phyloP scores from a whole-genome alignment of 73 alveolate genomes.

The Tetrahymena malaccensis region DNA sequence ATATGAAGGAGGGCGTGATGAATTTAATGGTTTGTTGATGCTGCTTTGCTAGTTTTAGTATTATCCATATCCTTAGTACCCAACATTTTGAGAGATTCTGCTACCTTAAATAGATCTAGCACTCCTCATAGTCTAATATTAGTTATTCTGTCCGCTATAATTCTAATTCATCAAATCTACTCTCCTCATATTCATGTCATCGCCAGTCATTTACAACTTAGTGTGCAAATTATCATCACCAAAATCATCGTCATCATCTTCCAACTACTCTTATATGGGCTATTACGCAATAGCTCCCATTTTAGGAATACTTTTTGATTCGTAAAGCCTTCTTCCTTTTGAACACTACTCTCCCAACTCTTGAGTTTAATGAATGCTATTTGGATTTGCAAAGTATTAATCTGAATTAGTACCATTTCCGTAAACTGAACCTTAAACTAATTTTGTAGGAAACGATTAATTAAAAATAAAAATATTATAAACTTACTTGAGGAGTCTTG shows the following conservation, averaged over 20 bases:
- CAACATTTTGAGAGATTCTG: not conserved
- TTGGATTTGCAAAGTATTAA: not conserved
- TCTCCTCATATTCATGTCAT: not conserved
- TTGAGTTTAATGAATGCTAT: not conserved
- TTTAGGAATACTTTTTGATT: not conserved
- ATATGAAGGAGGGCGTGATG: not conserved
- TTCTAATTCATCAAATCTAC: not conserved
- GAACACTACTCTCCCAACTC: not conserved
- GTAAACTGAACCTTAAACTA: not conserved
- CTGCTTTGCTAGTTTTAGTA: not conserved
- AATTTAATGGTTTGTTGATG: not conserved
- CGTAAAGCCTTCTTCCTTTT: not conserved
- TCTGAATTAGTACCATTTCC: not conserved
- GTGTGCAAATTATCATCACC: not conserved
- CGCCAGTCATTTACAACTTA: not conserved
- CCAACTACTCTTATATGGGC: not conserved
- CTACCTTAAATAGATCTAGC: not conserved
- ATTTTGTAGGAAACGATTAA: not conserved
- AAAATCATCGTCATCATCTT: not conserved
- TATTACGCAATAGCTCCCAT: not conserved
- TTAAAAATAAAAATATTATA: not conserved
- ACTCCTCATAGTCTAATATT: not conserved
- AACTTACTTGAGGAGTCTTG: not conserved
- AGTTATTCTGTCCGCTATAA: not conserved
- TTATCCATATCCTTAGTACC: not conserved